Evolutionary conservation across 352 stramenopile genomes (phyloP).

Genomic region (Pythium insidiosum): DNA sequence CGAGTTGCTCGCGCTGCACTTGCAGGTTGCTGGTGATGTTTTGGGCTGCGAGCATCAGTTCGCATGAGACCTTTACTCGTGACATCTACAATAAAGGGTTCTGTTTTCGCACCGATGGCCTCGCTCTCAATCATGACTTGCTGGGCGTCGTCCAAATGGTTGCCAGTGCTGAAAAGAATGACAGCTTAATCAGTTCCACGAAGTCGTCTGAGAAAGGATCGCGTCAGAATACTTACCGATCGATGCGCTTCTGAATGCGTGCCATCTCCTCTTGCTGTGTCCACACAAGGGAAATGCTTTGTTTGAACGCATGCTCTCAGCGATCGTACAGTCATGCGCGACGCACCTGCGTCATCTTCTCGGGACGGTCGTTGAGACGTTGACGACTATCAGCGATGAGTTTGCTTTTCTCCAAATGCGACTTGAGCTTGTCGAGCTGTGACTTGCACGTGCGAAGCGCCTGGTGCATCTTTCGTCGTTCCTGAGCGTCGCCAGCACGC

Average conservation of each 20-base stretch:
- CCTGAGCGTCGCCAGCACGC: constrained; percentile 64
- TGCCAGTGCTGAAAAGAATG: constrained; percentile 33
- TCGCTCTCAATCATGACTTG: constrained; percentile 60
- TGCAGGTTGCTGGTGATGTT: constrained; percentile 69
- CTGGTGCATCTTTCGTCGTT: constrained; percentile 79
- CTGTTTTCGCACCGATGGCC: constrained; percentile 27
- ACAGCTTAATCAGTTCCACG: too few relatives aligned
- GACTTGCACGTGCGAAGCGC: constrained; percentile 75
- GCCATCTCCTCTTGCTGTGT: constrained; percentile 56
- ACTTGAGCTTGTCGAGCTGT: constrained; percentile 83
- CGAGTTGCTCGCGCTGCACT: constrained; percentile 62
- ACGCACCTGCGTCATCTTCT: constrained; percentile 29
- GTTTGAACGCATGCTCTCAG: not conserved
- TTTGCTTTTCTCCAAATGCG: constrained; percentile 65
- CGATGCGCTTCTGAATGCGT: constrained; percentile 63
- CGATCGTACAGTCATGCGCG: not conserved
- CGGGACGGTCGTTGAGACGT: constrained; percentile 33
- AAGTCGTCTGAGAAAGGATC: not conserved
- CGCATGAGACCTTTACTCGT: not conserved
- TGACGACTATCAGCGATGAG: constrained; percentile 68
- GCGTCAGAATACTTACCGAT: constrained; percentile 21
- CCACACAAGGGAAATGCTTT: not conserved
- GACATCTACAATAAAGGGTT: not conserved
- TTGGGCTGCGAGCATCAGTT: constrained; percentile 15
- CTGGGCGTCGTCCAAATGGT: constrained; percentile 65